phyloP scores from a whole-genome alignment of 257 asterid genomes.

The Nicotiana sylvestris region DNA sequence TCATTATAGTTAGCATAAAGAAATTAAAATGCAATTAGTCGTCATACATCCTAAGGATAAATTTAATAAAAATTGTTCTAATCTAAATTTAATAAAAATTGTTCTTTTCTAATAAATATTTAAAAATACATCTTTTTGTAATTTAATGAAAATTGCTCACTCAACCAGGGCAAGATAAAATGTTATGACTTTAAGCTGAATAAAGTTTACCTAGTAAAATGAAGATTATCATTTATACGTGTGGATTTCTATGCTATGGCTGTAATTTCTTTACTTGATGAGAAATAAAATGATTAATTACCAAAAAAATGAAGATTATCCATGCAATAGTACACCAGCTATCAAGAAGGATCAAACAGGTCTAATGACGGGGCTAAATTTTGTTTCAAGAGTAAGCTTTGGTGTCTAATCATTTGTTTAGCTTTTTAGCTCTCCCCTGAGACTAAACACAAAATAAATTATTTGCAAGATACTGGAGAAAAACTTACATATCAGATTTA shows the following conservation, averaged over 20 bases:
- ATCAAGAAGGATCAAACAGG: conserved; percentile 1
- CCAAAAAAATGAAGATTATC: neutral
- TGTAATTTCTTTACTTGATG: too few relatives aligned
- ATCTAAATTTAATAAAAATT: neutral
- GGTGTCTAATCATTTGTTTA: neutral
- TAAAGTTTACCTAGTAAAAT: neutral
- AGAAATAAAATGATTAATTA: too few relatives aligned
- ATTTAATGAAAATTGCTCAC: neutral
- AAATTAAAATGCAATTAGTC: neutral
- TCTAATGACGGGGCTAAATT: neutral
- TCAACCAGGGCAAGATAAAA: neutral
- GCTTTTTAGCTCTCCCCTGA: neutral
- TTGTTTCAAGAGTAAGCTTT: neutral
- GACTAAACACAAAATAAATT: neutral
- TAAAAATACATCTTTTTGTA: neutral
- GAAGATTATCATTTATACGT: neutral
- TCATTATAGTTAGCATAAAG: neutral
- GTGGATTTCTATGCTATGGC: too few relatives aligned
- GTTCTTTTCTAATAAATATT: neutral
- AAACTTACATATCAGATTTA: conserved; percentile 76
- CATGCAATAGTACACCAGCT: neutral
- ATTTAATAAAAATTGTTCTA: neutral
- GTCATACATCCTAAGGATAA: neutral
- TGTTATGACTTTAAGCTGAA: neutral
- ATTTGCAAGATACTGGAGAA: neutral